Evolutionary conservation across 192 early-diverging fungal genomes (phyloP), one percentile per base, ranked within the genome.

Genomic region (Backusella luteola): DNA sequence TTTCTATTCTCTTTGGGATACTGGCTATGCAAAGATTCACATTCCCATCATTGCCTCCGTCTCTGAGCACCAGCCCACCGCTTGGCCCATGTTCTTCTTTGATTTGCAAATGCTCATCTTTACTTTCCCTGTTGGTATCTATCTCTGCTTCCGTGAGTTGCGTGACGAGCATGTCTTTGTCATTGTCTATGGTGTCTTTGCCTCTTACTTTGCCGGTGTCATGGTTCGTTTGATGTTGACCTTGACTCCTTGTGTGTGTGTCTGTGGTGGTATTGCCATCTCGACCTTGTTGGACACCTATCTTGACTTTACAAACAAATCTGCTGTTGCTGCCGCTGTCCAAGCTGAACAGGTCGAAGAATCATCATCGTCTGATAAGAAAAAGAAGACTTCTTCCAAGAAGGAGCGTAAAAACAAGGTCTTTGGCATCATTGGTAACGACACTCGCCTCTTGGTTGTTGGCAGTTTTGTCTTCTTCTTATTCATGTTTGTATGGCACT

Each of bases 31-130:
- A 69, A 99, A 99, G 87, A 96, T 94, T 69, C 91, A 99, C 79
- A 99, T 99, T 84, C 98, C 98, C 0, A 99, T 99, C 77, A 99
- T 99, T 81, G 98, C 98, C 0, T 99, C 98, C 23, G 98, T 99
- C 38, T 99, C 98, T 6, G 98, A 99, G 84, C 98, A 99, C 86
- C 98, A 99, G 83, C 98, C 98, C 26, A 99, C 98, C 5, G 90
- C 98, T 0, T 99, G 98, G 98, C 91, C 98, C 12, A 95, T 97
- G 29, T 98, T 99, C 89, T 99, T 99, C 87, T 99, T 99, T 84
- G 98, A 99, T 81, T 88, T 99, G 34, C 93, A 98, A 71, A 86
- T 98, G 85, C 89, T 99, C n/a, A 93, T 99, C 76, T 93, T 94
- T 77, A 80, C 99, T 46, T 95, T 99, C 85, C 98, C 98, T 6